phyloP scores from a whole-genome alignment of 192 early-diverging fungal species.

The Coemansia sp. region DNA sequence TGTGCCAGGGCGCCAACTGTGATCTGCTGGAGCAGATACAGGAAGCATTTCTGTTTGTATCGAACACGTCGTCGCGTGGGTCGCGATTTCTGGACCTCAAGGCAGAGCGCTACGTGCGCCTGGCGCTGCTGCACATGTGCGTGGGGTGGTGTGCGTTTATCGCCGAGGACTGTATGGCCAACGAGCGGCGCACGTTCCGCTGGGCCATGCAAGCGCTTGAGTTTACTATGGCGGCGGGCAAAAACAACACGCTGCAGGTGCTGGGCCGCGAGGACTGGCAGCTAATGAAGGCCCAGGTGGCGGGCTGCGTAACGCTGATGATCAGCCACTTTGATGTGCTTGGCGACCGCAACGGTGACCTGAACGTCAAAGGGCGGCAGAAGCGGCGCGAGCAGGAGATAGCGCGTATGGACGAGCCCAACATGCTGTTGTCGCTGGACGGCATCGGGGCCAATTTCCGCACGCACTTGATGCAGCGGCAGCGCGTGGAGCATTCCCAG shows the following conservation, averaged over 20 bases:
- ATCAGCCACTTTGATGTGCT: constrained; percentile 81
- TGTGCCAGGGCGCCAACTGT: constrained; percentile 30
- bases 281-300: constrained; percentile 65
- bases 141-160: constrained; percentile 90
- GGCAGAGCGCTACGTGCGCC: constrained; percentile 57
- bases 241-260: constrained; percentile 65
- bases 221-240: constrained; percentile 73
- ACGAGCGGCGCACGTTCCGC: constrained; percentile 73
- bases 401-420: constrained; percentile 18
- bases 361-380: constrained; percentile 19
- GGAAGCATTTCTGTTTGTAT: constrained; percentile 47
- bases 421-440: constrained; percentile 32
- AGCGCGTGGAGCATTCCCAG: constrained; percentile 32
- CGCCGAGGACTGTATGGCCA: constrained; percentile 73
- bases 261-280: constrained; percentile 69
- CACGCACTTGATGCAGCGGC: constrained; percentile 35
- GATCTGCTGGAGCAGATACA: constrained; percentile 45
- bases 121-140: constrained; percentile 65
- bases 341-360: constrained; percentile 53
- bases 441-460: constrained; percentile 39
- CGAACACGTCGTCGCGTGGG: constrained; percentile 59
- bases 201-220: constrained; percentile 83
- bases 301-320: constrained; percentile 72
- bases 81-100: constrained; percentile 58
- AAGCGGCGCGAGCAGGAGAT: constrained; percentile 22